A percentile compares a stretch with the other conserved stretches of the same genome.
Evolutionary conservation across 768 basidiomycete species (phyloP).

Genomic region (Pleurotus djamor): DNA sequence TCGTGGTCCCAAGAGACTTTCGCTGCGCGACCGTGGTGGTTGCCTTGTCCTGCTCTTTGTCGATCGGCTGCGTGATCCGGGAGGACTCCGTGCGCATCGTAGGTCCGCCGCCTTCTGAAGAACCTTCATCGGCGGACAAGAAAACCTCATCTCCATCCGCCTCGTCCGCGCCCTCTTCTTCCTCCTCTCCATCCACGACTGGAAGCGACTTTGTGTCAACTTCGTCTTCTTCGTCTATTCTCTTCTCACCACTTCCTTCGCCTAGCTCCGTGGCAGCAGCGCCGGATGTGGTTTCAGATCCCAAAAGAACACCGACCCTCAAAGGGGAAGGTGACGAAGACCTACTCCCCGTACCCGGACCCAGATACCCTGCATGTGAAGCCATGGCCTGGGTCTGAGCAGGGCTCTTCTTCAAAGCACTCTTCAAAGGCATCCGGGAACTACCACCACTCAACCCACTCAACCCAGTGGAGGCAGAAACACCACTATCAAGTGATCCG

Average conservation of each 20-base stretch:
- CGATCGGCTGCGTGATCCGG: no score
- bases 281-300: no score
- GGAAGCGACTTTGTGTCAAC: constrained; percentile 15
- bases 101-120: neutral
- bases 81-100: no score
- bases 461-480: neutral
- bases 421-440: constrained; percentile 42
- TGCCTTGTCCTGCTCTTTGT: no score
- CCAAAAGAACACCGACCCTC: no score
- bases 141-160: constrained; percentile 62
- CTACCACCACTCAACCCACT: neutral
- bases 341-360: no score
- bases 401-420: constrained; percentile 57
- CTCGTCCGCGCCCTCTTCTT: constrained; percentile 40
- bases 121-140: constrained; percentile 29
- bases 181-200: constrained; percentile 12
- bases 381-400: neutral
- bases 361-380: no score
- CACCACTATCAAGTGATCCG: neutral
- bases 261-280: no score
- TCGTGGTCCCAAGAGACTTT: no score
- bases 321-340: no score
- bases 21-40: no score
- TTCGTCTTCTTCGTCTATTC: neutral
- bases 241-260: no score